Evolutionary conservation across 2,329 filamentous ascomycete species (phyloP), one percentile per base, ranked within the genome.

Genomic region (Phoma sp.): DNA sequence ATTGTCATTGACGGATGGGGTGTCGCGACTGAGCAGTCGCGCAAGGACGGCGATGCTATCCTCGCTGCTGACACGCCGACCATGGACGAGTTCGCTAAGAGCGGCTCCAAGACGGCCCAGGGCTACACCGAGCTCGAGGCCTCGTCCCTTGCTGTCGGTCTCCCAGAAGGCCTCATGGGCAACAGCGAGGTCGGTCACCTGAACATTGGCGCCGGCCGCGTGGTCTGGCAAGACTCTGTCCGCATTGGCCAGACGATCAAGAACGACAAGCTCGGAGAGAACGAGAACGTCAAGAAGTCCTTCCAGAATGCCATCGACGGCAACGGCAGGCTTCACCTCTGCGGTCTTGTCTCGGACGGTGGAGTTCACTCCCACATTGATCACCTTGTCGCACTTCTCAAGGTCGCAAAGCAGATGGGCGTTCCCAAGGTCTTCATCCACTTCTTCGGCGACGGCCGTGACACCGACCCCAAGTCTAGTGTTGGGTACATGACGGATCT

Each of bases 1-100:
- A 89, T 99, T 85, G 95, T 98, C 80, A 99, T 99, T 83, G 95
- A 99, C 81, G 95, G 95, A 74, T 99, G 95, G 95, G 95, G 95
- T 74, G 86, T 98, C 71, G 86, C 93, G 70, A 87, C 87, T 62
- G 88, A 89, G 65, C 81, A 88, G 55, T 96, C 92, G 53, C 90
- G 90, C 70, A 90, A 91, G 72, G 78, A 96, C 78, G 94, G 95
- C 78, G 94, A 99, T 82, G 95, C 95, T 74, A 98, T 99, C 76
- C 88, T 93, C 68, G 91, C 91, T 62, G 95, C 94, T 67, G 84
- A 96, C 64, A 98, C 95, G 54, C 95, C 95, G 41, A 86, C 89
- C 76, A 99, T 99, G 95, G 94, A 97, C 78, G 87, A 86, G 58
- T 93, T 99, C 76, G 80, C 80, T 52, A 81, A 82, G 49, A 71